phyloP scores from a whole-genome alignment of 805 yeast species.

The Candida yuanshanica region DNA sequence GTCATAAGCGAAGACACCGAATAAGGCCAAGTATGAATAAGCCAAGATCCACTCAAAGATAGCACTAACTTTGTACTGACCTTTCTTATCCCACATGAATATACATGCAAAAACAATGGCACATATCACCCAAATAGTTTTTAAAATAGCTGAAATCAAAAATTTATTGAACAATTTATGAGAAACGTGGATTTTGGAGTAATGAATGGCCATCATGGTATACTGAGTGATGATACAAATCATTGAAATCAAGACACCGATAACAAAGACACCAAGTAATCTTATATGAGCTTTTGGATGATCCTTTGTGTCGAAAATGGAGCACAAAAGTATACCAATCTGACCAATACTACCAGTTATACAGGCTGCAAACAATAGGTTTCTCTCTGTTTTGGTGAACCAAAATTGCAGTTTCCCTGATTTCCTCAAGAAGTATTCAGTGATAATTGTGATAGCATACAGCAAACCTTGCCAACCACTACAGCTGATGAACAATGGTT shows the following conservation, averaged over 20 bases:
- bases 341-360: constrained; percentile 53
- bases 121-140: constrained; percentile 56
- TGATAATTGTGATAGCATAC: constrained; percentile 54
- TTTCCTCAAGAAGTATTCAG: constrained; percentile 59
- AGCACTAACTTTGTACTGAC: constrained; percentile 26
- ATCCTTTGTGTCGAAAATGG: constrained; percentile 62
- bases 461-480: constrained; percentile 73
- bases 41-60: constrained; percentile 80
- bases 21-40: constrained; percentile 75
- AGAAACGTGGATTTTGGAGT: constrained; percentile 30
- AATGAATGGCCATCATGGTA: constrained; percentile 39
- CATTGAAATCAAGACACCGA: constrained; percentile 51
- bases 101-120: constrained; percentile 57
- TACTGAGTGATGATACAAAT: constrained; percentile 41
- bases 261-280: constrained; percentile 72
- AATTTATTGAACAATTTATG: constrained; percentile 35
- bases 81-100: constrained; percentile 52
- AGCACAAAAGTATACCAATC: constrained; percentile 65
- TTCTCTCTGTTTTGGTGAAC: constrained; percentile 33
- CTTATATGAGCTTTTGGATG: constrained; percentile 53
- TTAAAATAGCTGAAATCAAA: constrained; percentile 45
- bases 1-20: constrained; percentile 61
- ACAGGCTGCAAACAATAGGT: constrained; percentile 35
- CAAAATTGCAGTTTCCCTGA: constrained; percentile 43
- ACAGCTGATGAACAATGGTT: constrained; percentile 79